Evolutionary conservation across 2,329 filamentous ascomycete genomes (phyloP), one percentile per base, ranked within the genome.

Genomic region (Zasmidium angulare): DNA sequence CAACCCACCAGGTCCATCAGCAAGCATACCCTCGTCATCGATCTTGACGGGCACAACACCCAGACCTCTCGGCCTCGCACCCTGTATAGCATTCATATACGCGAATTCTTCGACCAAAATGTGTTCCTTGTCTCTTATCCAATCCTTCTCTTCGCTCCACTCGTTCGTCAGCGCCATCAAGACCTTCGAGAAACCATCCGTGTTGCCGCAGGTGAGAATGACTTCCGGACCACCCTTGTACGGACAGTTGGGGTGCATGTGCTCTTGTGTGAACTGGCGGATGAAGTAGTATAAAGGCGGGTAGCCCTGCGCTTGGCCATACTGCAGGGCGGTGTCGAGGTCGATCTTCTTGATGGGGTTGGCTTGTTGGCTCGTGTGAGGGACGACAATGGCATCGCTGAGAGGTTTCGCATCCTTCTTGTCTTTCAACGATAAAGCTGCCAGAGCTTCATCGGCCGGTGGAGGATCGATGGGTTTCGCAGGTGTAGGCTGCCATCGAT

Each of bases 141-240:
- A 85, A 70, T 92, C 85, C 63, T 84, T 83, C 46, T 84, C 84
- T 55, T 87, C 83, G 53, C 81, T 83, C 90, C 91, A 96, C 47
- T 87, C 79, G 72, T 96, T 86, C 64, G 84, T 87, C 67, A 97
- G 83, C 7, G 90, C 82, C 69, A 92, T 86, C 31, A 96, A 75
- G 3, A 85, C 79, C 79, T 96, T 97, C 67, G 82, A 78, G 69
- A 96, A 89, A 31, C 91, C 93, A 78, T 97, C 93, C 0, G 93
- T 96, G 24, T 88, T 86, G 57, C 93, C 93, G 72, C 87, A 89
- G 9, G 89, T 93, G 66, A 96, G 77, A 58, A 93, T 82, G 55
- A 96, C 84, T 55, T 93, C 91, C 3, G 89, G 87, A 0, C 91
- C 91, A 60, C 79, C 86, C 58, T 81, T 79, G 71, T 96, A 96